A percentile compares a stretch with the other conserved stretches of the same genome.
phyloP scores from a whole-genome alignment of 768 basidiomycete genomes.

The Mycena galericulata region DNA sequence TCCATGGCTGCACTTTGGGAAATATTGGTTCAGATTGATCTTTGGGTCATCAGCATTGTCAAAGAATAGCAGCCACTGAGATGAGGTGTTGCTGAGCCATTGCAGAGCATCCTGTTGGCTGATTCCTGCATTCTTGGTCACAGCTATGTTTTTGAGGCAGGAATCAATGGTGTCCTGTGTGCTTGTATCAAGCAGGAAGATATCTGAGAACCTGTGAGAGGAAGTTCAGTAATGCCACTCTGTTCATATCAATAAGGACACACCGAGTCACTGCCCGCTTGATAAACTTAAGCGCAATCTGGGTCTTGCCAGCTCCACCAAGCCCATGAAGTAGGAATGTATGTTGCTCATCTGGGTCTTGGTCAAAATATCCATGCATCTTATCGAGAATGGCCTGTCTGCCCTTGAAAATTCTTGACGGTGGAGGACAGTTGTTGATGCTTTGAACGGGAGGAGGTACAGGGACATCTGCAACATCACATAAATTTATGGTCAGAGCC shows the following conservation, averaged over 20 bases:
- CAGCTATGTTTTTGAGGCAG: constrained; percentile 11
- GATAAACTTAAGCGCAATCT: constrained; percentile 23
- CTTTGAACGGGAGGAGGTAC: not conserved
- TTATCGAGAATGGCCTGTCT: not conserved
- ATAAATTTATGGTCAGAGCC: not conserved
- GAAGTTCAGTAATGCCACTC: not conserved
- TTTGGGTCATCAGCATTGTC: constrained; percentile 15
- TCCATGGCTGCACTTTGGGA: constrained; percentile 23
- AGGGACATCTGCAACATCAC: not conserved
- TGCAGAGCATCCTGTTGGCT: not conserved
- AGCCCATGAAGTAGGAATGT: constrained; percentile 16
- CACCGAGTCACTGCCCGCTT: not conserved
- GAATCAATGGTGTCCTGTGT: constrained; percentile 9
- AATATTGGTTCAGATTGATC: constrained; percentile 5
- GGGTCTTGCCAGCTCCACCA: constrained; percentile 27
- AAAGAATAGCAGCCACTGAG: constrained; percentile 10
- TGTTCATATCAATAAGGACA: not conserved
- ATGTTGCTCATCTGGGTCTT: not conserved
- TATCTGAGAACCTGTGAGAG: constrained; percentile 12
- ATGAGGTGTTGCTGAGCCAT: not conserved
- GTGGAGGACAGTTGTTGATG: constrained; percentile 1
- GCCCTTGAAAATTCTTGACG: constrained; percentile 8
- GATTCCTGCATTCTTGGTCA: not conserved
- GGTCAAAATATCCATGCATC: not conserved
- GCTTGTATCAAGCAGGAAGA: constrained; percentile 7